These are phyloP conservation scores for Exophiala alcalophila DNA, from an alignment of 2,329 filamentous ascomycete species.

Conservation along the genomic window DNA sequence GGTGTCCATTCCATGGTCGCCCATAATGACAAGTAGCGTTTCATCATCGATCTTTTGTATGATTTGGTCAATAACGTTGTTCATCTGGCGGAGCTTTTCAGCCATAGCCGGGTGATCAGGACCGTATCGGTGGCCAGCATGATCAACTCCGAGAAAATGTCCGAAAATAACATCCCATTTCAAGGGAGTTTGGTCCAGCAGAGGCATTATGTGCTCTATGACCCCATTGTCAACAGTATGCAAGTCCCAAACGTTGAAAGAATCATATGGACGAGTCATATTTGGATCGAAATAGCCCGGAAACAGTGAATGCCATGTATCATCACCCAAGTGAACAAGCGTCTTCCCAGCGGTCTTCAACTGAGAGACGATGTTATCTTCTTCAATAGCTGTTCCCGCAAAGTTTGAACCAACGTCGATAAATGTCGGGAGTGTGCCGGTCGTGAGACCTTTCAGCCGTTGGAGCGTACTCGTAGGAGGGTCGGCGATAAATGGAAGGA, in stretches of 20 bases:
- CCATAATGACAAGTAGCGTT: constrained; percentile 91
- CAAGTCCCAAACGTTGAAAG: constrained; percentile 97
- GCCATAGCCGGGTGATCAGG: constrained; percentile 91
- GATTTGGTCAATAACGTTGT: constrained; percentile 70
- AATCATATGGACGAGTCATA: constrained; percentile 86
- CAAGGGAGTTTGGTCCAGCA: constrained; percentile 62
- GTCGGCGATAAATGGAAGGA: constrained; percentile 94
- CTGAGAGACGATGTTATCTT: constrained; percentile 74
- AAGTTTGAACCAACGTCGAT: constrained; percentile 94
- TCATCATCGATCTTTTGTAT: constrained; percentile 72
- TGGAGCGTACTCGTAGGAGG: constrained; percentile 92
- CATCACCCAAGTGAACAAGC: constrained; percentile 92
- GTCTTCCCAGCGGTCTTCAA: constrained; percentile 64
- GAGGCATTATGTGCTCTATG: constrained; percentile 81
- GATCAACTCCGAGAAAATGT: constrained; percentile 92
- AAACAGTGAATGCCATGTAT: constrained; percentile 93
- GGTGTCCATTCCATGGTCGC: constrained; percentile 97
- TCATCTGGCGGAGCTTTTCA: constrained; percentile 88
- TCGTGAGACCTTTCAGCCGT: constrained; percentile 88
- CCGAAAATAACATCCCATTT: constrained; percentile 95
- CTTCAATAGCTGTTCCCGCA: constrained; percentile 89
- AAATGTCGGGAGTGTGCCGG: constrained; percentile 91
- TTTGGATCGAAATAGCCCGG: constrained; percentile 88
- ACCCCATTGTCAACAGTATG: constrained; percentile 97
- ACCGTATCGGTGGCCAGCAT: constrained; percentile 93